Evolutionary conservation across 345 rosid genomes (phyloP), one percentile per base, ranked within the genome.

Genomic region (Euphorbia tirucalli): DNA sequence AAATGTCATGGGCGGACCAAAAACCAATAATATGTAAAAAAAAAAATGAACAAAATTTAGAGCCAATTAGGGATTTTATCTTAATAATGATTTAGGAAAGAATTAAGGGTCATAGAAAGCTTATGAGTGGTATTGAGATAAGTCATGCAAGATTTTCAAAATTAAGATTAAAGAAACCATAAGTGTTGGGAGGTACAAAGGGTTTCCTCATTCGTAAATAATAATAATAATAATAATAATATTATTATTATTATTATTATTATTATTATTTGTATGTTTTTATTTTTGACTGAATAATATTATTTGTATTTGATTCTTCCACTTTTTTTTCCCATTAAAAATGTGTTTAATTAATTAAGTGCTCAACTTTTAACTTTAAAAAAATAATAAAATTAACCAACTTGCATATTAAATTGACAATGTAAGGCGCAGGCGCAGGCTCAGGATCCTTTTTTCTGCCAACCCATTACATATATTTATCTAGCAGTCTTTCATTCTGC

Each of bases 401-500:
- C 55, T 79, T 68, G 79, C 52, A 25, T 18, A 67, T 31, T 44
- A 44, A 44, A 2, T 79, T 74, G 63, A 63, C 44, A 65, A 48
- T 16, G 9, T 35, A 61, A 71, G 9, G 8, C 11, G 66, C n/a
- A n/a, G n/a, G n/a, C n/a, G n/a, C 24, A 32, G 71, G 63, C 30
- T 39, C 60, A 11, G 24, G 13, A 49, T 71, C 28, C 43, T 39
- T 55, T 73, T 43, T 49, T n/a, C 24, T 39, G 73, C 73, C 70
- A 68, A 39, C 75, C 71, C 72, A 65, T 58, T 32, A 68, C 10
- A 37, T 14, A 10, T 30, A 49, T 56, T 32, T 32, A 22, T 68
- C 43, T 55, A 60, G 74, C 63, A 41, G 65, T 48, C 61, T 27
- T 21, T 68, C 32, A 63, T 43, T 65, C 60, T 77, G 73, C 83